Conservation (phyloP, 805 yeast genomes). For the Candida adriatica region DNA sequence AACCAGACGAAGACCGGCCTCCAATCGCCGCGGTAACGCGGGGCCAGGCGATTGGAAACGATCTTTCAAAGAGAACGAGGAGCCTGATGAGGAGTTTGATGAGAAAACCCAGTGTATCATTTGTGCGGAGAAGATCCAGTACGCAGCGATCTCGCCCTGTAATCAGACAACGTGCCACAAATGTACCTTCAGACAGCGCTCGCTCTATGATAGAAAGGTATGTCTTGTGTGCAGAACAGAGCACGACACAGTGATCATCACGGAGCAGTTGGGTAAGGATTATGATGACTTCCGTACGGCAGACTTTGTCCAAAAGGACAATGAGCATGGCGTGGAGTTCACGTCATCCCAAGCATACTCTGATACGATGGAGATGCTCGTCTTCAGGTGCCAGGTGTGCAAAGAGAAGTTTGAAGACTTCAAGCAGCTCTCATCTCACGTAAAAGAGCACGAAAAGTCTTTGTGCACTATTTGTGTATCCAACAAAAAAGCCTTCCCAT, state of each 20-base stretch:
- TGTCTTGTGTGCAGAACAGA: conserved; percentile 86
- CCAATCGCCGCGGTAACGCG: neutral
- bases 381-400: conserved; percentile 43
- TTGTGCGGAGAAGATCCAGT: conserved; percentile 68
- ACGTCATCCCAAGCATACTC: conserved; percentile 43
- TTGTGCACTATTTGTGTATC: conserved; percentile 73
- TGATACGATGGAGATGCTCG: conserved; percentile 44
- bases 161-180: conserved; percentile 76
- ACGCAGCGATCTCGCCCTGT: conserved; percentile 73
- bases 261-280: conserved; percentile 35
- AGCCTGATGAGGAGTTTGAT: conserved; percentile 26
- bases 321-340: conserved; percentile 50
- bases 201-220: conserved; percentile 60
- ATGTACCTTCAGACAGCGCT: conserved; percentile 80
- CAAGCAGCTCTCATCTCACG: conserved; percentile 59
- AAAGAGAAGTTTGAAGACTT: conserved; percentile 37
- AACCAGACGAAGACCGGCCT: conserved; percentile 9
- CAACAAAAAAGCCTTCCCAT: conserved; percentile 71
- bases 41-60: conserved; percentile 16
- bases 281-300: conserved; percentile 32
- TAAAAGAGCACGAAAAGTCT: conserved; percentile 53
- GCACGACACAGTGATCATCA: conserved; percentile 48
- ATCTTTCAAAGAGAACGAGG: conserved; percentile 9
- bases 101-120: conserved; percentile 60
- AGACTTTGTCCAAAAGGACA: conserved; percentile 29